phyloP scores from a whole-genome alignment of 495 filamentous ascomycete species.

The Aspergillus kassunensis region DNA sequence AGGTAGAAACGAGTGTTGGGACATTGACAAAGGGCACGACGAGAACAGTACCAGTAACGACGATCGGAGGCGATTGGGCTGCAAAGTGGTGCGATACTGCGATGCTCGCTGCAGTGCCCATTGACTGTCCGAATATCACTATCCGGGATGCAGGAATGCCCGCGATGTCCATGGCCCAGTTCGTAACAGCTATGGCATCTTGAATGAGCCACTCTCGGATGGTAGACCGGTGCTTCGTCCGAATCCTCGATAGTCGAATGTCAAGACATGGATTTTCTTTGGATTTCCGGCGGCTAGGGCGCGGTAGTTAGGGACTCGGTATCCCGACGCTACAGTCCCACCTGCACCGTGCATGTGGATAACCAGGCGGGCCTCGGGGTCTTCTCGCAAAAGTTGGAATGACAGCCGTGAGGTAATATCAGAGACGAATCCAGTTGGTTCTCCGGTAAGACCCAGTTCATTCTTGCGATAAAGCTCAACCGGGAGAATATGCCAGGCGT shows the following conservation, averaged over 20 bases:
- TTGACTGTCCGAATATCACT: slow-evolving; percentile 68
- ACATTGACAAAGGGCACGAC: slow-evolving; percentile 45
- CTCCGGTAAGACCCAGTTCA: slow-evolving; percentile 45
- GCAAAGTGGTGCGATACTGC: slow-evolving; percentile 61
- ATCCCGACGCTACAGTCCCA: slow-evolving; percentile 61
- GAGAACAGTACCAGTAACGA: slow-evolving; percentile 33
- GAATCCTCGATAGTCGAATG: slow-evolving; percentile 79
- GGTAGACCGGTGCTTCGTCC: slow-evolving; percentile 67
- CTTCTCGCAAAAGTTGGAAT: slow-evolving; percentile 59
- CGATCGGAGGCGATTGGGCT: slow-evolving; percentile 24
- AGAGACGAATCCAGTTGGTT: slow-evolving; percentile 45
- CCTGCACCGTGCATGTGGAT: slow-evolving; percentile 55
- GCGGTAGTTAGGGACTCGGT: slow-evolving; percentile 60
- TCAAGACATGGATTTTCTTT: slow-evolving; percentile 56
- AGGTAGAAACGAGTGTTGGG: slow-evolving; percentile 40
- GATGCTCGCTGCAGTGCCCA: slow-evolving; percentile 70
- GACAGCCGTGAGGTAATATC: slow-evolving; percentile 52
- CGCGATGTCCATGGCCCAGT: slow-evolving; percentile 63
- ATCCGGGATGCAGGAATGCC: slow-evolving; percentile 62
- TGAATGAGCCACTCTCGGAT: slow-evolving; percentile 63
- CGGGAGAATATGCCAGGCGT: slow-evolving; percentile 71
- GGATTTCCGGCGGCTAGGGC: slow-evolving; percentile 54
- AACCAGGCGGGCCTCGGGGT: slow-evolving; percentile 57
- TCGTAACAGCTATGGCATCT: slow-evolving; percentile 60
- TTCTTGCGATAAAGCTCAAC: slow-evolving; percentile 58